Conservation (phyloP, 2,329 filamentous ascomycete genomes). For the Hypoxylon sp. region DNA sequence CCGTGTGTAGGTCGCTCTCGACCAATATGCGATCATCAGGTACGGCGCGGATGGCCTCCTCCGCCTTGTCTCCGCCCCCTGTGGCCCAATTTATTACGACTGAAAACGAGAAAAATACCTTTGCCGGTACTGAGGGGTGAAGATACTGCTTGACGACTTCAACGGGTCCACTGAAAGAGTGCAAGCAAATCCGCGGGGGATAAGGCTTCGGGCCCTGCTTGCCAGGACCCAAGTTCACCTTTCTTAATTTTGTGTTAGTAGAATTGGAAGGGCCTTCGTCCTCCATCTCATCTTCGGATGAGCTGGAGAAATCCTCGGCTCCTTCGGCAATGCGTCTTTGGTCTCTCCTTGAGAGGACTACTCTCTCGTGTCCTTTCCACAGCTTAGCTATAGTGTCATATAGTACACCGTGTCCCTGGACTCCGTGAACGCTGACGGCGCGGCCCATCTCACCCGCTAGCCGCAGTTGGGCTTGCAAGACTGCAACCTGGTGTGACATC, state of each 20-base stretch:
- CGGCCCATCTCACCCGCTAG: slow-evolving; percentile 77
- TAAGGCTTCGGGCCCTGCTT: slow-evolving; percentile 70
- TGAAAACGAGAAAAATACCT: slow-evolving; percentile 92
- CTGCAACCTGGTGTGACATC: slow-evolving; percentile 76
- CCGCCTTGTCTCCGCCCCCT: slow-evolving; percentile 63
- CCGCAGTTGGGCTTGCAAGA: slow-evolving; percentile 77
- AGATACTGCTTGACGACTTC: slow-evolving; percentile 85
- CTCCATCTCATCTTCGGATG: slow-evolving; percentile 57
- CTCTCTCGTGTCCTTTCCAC: slow-evolving; percentile 79
- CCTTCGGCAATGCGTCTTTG: slow-evolving; percentile 63
- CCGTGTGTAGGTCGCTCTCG: slow-evolving; percentile 91
- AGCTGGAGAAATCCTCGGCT: slow-evolving; percentile 63
- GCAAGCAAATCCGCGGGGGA: slow-evolving; percentile 90
- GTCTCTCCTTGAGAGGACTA: slow-evolving; percentile 72
- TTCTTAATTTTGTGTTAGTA: slow-evolving; percentile 33
- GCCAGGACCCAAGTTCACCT: slow-evolving; percentile 11
- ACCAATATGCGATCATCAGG: slow-evolving; percentile 85
- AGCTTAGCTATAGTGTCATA: slow-evolving; percentile 74
- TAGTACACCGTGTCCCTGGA: slow-evolving; percentile 81
- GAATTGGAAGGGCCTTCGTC: slow-evolving; percentile 49
- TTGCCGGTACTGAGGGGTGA: slow-evolving; percentile 77
- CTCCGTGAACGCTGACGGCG: slow-evolving; percentile 79
- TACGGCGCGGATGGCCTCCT: slow-evolving; percentile 77
- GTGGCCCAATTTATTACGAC: slow-evolving; percentile 82
- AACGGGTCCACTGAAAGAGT: slow-evolving; percentile 88